Base-by-base conservation (phyloP, 768 basidiomycete genomes). In the Lactifluus subvellereus region DNA sequence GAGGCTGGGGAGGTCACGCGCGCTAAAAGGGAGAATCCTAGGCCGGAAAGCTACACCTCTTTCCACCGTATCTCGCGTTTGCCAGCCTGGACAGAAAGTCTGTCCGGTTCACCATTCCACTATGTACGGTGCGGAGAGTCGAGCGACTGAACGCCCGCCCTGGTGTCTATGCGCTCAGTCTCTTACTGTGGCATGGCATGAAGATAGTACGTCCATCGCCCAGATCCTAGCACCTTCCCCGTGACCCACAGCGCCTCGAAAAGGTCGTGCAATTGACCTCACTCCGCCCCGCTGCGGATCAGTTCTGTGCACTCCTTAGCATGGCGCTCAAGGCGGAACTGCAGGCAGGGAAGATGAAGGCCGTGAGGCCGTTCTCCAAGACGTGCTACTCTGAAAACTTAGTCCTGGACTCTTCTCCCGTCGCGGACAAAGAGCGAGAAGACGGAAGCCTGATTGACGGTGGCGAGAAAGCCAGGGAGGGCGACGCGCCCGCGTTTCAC, bases 311-410 rank as follows among this genome's bases (percentile, higher is more conserved):
- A 1, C 78, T 93, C 6, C 82, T 99, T 1, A 86, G 94, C 8
- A 89, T 95, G 68, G 87, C 91, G 4, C 82, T 99, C 66, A 97
- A 94, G 76, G 78, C 86, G 5, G 91, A 97, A 69, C 80, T 98
- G 13, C 89, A 94, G 70, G 84, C 88, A 16, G 90, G 95, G 2
- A 86, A 88, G 71, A 99, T 99, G 94, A 97, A 97, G 74, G 77
- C 78, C 13, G 89, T 98, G 62, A 97, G 95, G 74, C 79, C 81
- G 13, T 98, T 98, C 72, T 84, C 91, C 35, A 89, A 91, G 75
- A 91, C 93, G 1, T 91, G 94, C 72, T 98, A 96, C 74, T 97
- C 95, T 0, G 97, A 98, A 74, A 84, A 82, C n/a, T 83, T 98
- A 3, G 75, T 95, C 1, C 76, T 82, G 4, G 77, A 82, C 0